Evolutionary conservation across 768 basidiomycete species (phyloP), one percentile per base, ranked within the genome.

Genomic region (Russula sp.): DNA sequence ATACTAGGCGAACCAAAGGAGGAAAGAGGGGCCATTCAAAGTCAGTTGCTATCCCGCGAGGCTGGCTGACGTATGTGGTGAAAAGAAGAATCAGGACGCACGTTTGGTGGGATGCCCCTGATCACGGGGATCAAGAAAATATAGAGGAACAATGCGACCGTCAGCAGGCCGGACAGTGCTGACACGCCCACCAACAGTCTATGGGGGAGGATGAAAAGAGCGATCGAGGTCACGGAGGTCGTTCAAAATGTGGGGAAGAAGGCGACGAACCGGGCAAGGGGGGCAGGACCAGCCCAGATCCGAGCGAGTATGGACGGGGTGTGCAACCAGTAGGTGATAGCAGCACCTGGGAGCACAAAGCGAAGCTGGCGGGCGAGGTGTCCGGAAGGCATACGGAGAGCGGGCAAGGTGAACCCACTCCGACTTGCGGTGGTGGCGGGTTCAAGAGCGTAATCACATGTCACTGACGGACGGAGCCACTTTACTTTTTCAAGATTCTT

Each of bases 341-440:
- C 68, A 1, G 77, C 83, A 11, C 89, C 88, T n/a, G 89, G 88
- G 11, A 90, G 68, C 49, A 89, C 81, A 58, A 90, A 84, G 70
- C 90, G 88, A 69, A 90, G 79, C 75, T 90, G 88, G 53, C 81
- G 79, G 59, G 82, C 70, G 1, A 83, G 81, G 70, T 90, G 84
- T 29, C 56, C 60, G 29, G 58, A 67, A 50, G 46, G 49, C 65
- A 65, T 65, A 22, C 48, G 32, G 20, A 22, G 43, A 29, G 4
- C 35, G 57, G 45, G 35, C 43, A 34, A 34, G 13, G 22, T 6
- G 13, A 22, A 25, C 25, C 14, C 46, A 47, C 46, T 25, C 25
- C 25, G 25, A 29, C 25, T 29, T 29, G 25, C 25, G 25, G 25
- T 29, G 25, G 25, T 29, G 45, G 45, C 45, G 45, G 29, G 14